Conservation (phyloP, 1,139 yeast genomes). For the Pichia sp. region DNA sequence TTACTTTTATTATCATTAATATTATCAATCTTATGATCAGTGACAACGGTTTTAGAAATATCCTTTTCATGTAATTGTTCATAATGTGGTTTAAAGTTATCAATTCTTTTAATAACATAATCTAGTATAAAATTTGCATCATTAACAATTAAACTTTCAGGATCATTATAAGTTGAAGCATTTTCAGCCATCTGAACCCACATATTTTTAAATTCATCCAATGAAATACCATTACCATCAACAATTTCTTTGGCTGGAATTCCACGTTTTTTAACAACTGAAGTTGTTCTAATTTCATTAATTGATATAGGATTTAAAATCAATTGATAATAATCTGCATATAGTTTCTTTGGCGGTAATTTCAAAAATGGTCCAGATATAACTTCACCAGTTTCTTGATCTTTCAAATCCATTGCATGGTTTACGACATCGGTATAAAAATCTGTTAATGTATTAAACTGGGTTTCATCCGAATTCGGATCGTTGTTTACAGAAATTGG, state of each 20-base stretch:
- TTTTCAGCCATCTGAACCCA: slow-evolving; percentile 52
- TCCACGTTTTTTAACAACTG: slow-evolving; percentile 18
- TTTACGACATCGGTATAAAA: slow-evolving; percentile 9
- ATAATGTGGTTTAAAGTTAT: slow-evolving; percentile 7
- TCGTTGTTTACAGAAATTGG: not conserved
- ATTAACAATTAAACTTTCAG: slow-evolving; percentile 54
- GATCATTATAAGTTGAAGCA: slow-evolving; percentile 57
- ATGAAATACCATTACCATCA: slow-evolving; percentile 5
- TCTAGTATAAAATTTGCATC: slow-evolving; percentile 43
- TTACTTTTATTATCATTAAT: too few relatives aligned
- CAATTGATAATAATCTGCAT: slow-evolving; percentile 75
- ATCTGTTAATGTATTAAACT: slow-evolving; percentile 2
- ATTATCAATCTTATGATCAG: too few relatives aligned
- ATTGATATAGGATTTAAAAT: slow-evolving; percentile 63
- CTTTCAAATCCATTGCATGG: slow-evolving; percentile 11
- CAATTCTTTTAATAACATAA: slow-evolving; percentile 33
- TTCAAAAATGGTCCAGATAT: slow-evolving; percentile 21
- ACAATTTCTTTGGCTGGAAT: slow-evolving; percentile 1
- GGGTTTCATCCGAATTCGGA: not conserved
- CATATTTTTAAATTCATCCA: slow-evolving; percentile 44
- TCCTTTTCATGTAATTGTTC: not conserved
- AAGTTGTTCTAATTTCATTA: slow-evolving; percentile 44
- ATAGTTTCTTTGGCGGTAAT: slow-evolving; percentile 20
- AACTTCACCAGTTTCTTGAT: slow-evolving; percentile 11
- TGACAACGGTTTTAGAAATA: too few relatives aligned